These are phyloP conservation scores for Pterocarpus macrocarpus DNA, from an alignment of 306 rosid genomes.

Conservation along the genomic window DNA sequence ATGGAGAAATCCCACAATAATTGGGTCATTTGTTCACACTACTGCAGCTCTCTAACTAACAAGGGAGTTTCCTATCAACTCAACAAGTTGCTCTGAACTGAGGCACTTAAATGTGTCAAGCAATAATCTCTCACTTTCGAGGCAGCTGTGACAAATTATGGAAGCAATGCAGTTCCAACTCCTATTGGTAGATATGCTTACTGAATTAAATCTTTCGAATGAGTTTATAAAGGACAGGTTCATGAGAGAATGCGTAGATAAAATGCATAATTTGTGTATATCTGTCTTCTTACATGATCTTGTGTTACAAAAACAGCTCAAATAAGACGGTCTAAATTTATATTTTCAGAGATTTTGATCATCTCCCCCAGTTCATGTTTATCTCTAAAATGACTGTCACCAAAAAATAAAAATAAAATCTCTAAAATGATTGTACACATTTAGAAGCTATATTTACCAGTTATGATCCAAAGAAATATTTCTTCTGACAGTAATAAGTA, in stretches of 20 bases:
- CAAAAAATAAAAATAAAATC: too few relatives aligned
- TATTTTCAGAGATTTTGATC: not conserved
- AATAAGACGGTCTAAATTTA: too few relatives aligned
- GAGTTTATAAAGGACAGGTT: too few relatives aligned
- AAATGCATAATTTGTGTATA: too few relatives aligned
- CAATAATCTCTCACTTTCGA: not conserved
- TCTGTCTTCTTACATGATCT: too few relatives aligned
- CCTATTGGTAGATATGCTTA: too few relatives aligned
- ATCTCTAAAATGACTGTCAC: not conserved
- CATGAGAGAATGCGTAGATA: too few relatives aligned
- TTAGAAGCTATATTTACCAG: not conserved
- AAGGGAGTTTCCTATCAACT: slow-evolving; percentile 22
- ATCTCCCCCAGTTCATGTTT: too few relatives aligned
- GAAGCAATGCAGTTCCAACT: too few relatives aligned
- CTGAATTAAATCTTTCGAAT: too few relatives aligned
- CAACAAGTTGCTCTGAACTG: not conserved
- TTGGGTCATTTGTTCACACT: not conserved
- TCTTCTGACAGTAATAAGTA: not conserved
- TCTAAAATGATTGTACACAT: not conserved
- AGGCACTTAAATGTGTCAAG: not conserved
- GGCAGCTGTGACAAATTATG: too few relatives aligned
- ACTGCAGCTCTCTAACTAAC: not conserved
- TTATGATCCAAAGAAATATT: not conserved
- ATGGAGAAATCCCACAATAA: slow-evolving; percentile 8
- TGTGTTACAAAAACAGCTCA: too few relatives aligned